Conservation (phyloP, 257 asterid genomes). For the Lantana camara region DNA sequence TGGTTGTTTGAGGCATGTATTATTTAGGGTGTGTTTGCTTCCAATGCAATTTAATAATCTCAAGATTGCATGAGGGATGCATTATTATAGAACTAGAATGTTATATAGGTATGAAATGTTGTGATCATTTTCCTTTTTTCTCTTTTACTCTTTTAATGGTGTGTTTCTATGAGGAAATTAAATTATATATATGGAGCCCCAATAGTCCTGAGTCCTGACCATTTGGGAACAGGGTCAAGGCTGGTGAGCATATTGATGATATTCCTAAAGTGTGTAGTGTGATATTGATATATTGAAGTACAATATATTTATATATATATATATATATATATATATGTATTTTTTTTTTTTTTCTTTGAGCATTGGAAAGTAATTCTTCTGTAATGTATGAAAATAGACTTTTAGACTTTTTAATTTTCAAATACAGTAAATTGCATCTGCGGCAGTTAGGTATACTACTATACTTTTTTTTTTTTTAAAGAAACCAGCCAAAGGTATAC, state of each 20-base stretch:
- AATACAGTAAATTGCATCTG: no score
- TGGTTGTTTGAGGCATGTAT: neutral
- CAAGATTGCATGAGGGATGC: constrained; percentile 41
- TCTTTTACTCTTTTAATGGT: neutral
- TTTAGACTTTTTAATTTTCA: no score
- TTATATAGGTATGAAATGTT: neutral
- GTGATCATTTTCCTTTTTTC: neutral
- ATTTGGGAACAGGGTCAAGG: neutral
- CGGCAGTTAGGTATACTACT: no score
- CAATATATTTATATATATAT: neutral
- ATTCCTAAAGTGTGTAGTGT: neutral
- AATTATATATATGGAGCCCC: neutral
- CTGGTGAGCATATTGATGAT: neutral
- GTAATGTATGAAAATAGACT: no score
- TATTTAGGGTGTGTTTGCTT: constrained; percentile 30
- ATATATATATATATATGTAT: no score
- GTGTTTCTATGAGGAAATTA: neutral
- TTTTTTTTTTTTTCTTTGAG: no score
- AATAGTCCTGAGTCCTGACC: neutral
- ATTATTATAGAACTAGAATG: neutral
- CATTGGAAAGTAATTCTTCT: no score
- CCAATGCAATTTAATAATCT: constrained; percentile 34
- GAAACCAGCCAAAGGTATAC: no score
- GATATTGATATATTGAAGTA: neutral
- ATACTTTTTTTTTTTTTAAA: no score